Evolutionary conservation across 2,329 filamentous ascomycete species (phyloP).

Genomic region (Drechmeria coniospora): DNA sequence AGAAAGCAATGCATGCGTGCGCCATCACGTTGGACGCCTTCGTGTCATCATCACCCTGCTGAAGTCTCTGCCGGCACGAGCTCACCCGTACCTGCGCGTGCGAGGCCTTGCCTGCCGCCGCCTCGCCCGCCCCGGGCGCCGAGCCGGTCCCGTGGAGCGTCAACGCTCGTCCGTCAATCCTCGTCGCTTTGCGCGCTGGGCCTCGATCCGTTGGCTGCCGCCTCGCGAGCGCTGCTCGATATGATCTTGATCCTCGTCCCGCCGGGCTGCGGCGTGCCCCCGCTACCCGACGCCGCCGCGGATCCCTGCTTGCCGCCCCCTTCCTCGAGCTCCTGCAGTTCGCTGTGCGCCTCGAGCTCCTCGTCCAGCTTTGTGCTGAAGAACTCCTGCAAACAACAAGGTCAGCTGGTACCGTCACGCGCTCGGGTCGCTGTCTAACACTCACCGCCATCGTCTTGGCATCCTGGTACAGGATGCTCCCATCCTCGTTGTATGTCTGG

Average conservation of each 20-base stretch:
- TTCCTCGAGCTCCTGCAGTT: constrained; percentile 40
- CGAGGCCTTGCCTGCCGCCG: too few species aligned
- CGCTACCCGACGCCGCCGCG: constrained; percentile 37
- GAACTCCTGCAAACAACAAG: too few species aligned
- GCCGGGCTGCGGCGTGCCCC: constrained; percentile 49
- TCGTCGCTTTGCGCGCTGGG: constrained; percentile 35
- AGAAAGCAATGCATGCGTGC: too few species aligned
- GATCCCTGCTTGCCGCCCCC: constrained; percentile 22
- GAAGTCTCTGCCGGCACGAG: too few species aligned
- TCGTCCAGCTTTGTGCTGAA: constrained; percentile 39
- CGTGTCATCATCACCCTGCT: constrained; percentile 1
- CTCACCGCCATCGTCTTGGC: constrained; percentile 84
- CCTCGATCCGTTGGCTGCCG: constrained; percentile 19
- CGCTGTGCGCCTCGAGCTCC: constrained; percentile 36
- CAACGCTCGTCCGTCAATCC: constrained; percentile 19
- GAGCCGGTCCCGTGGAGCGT: too few species aligned
- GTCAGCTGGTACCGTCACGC: too few species aligned
- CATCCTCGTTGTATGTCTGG: constrained; percentile 91
- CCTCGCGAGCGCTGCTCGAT: constrained; percentile 21
- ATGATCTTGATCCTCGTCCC: constrained; percentile 58
- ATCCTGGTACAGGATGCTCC: constrained; percentile 80
- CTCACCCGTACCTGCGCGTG: too few species aligned
- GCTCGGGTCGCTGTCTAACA: constrained; percentile 2
- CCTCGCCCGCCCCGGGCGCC: too few species aligned
- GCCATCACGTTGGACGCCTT: too few species aligned